Base-by-base conservation (phyloP, 2,329 filamentous ascomycete species). In the Sporothrix schenckii region DNA sequence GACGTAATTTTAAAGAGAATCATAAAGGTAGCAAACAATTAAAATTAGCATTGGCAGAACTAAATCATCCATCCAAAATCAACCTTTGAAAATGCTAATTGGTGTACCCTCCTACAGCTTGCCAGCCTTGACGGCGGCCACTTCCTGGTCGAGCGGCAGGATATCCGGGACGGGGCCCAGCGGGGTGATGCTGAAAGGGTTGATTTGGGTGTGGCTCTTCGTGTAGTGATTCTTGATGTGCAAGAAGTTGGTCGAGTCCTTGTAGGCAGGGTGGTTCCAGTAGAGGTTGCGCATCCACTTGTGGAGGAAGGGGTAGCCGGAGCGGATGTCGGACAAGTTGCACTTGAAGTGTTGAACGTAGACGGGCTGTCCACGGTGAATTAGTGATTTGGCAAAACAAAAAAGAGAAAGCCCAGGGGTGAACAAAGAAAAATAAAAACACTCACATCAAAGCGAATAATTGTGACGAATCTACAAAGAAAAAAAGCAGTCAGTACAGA, bases 301-400 rank as follows among this genome's bases (percentile, higher is more conserved):
- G 82, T 97, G 92, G 71, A 97, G 81, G 66, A 85, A 83, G 39
- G 94, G 94, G 78, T 95, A 97, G 1, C 93, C 93, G 9, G 87
- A 90, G 54, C 93, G 86, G 77, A 97, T 94, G 79, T 96, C 93
- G 30, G 90, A 86, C 72, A 97, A 83, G 81, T 97, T 97, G 83
- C 91, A 94, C 81, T 91, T 91, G 84, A 94, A 94, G 80, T 94
- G 91, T 81, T 95, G 92, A 68, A 96, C 91, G 77, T 96, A 96
- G 75, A 92, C 91, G 41, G 85, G 84, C 80, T 84, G 67, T 19
- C 21, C 13, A 3, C n/a, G 58, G 1, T 27, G 3, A 4, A 72
- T 70, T 47, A 70, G 66, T 34, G 30, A 49, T 63, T 11, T 67
- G 47, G 14, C 9, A 30, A 47, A 50, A 10, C 34, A 52, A 27